Evolutionary conservation across 1,284 basidiomycete species (phyloP).

Genomic region (Heimioporus punctisporus): DNA sequence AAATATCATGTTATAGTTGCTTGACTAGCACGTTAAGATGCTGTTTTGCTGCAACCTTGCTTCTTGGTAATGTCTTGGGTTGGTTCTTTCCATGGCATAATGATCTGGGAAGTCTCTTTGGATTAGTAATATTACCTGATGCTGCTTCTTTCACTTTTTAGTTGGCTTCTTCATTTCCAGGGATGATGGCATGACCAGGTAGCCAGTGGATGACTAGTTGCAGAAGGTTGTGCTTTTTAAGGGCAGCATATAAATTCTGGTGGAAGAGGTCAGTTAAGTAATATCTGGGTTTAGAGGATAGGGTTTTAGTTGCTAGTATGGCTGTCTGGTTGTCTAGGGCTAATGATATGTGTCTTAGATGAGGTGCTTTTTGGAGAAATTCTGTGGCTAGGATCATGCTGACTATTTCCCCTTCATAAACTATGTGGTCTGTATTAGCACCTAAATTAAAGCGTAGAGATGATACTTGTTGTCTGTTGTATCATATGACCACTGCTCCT

Average conservation of each 20-base stretch:
- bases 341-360: neutral
- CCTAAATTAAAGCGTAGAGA: constrained; percentile 8
- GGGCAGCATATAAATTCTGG: neutral
- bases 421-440: constrained; percentile 10
- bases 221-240: neutral
- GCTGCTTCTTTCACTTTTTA: too few species aligned
- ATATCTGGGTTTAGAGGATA: neutral
- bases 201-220: neutral
- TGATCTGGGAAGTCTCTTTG: too few species aligned
- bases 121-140: too few species aligned
- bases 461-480: neutral
- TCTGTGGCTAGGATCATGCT: constrained; percentile 13
- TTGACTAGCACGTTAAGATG: too few species aligned
- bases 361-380: neutral
- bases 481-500: constrained; percentile 9
- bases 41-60: too few species aligned
- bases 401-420: constrained; percentile 19
- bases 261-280: constrained; percentile 1
- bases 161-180: neutral
- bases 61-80: too few species aligned
- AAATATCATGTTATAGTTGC: too few species aligned
- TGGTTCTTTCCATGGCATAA: too few species aligned
- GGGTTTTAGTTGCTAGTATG: neutral
- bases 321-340: neutral
- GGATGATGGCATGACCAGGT: neutral